Base-by-base conservation (phyloP, 176 grass and related monocot species). In the Oryza coarctata region DNA sequence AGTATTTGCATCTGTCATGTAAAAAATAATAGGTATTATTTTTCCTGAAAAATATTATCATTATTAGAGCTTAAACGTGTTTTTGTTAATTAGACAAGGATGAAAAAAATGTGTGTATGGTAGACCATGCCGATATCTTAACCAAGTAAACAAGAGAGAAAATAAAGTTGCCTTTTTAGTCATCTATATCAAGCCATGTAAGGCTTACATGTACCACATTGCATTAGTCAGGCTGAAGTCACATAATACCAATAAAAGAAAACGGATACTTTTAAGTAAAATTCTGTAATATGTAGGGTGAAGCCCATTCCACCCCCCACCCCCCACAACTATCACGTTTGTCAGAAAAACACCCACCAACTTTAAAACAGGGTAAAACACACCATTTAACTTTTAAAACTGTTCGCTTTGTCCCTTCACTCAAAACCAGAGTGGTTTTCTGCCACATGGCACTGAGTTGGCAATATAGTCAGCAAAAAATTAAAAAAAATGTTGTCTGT, bases 121-220 rank as follows among this genome's bases (percentile, higher is more conserved):
- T n/a, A 55, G 20, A 22, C 6, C 20, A 55, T n/a, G 18, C 11
- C 9, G 20, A n/a, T n/a, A 55, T 55, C 20, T 52, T 20, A n/a
- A 55, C 22, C 18, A n/a, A n/a, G 50, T 22, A 55, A n/a, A 55
- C 18, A 55, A 52, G 13, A 52, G 47, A 71, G 18, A 57, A 65
- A 83, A 33, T 57, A 33, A 67, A 43, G 20, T 66, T 58, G 6
- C 6, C 23, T 43, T 73, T 41, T 31, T 35, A 26, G 70, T 55
- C 57, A 71, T 17, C 44, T 63, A n/a, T 34, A 71, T 45, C 49
- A 55, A 63, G 13, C 15, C 11, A 77, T 62, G 44, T 44, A 20
- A 69, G 33, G 28, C 75, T 78, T 78, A 13, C 6, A 78, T 33
- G 27, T n/a, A 80, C 23, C 45, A 80, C 23, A 68, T 55, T 68